A percentile compares a stretch with the other conserved stretches of the same genome.
Conservation (phyloP, 352 stramenopile species). For the Plasmopara viticola region DNA sequence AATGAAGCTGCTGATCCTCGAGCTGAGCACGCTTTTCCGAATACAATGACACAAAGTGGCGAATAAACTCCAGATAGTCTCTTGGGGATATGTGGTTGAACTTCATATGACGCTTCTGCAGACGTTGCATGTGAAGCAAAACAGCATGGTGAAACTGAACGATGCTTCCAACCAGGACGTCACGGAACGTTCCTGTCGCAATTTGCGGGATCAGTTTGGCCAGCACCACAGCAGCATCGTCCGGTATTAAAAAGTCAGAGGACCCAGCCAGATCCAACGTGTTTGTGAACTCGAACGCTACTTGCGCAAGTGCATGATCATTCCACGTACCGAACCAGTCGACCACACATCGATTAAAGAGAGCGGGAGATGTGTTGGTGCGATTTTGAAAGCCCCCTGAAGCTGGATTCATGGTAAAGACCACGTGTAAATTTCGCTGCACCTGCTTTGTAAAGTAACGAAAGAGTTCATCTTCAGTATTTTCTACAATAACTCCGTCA, state of each 20-base stretch:
- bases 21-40: slow-evolving; percentile 89
- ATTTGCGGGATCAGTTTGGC: slow-evolving; percentile 62
- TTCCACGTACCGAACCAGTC: slow-evolving; percentile 99
- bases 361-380: slow-evolving; percentile 97
- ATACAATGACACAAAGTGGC: slow-evolving; percentile 86
- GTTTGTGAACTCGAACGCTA: slow-evolving; percentile 96
- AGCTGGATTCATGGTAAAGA: slow-evolving; percentile 99
- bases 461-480: slow-evolving; percentile 94
- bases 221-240: slow-evolving; percentile 45
- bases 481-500: slow-evolving; percentile 84
- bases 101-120: slow-evolving; percentile 84
- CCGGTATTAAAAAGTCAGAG: slow-evolving; percentile 52
- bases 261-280: slow-evolving; percentile 91
- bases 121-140: slow-evolving; percentile 74
- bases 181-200: slow-evolving; percentile 60
- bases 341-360: slow-evolving; percentile 99
- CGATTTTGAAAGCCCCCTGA: slow-evolving; percentile 94
- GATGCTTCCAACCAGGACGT: slow-evolving; percentile 76
- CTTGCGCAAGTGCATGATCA: slow-evolving; percentile 95
- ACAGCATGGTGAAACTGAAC: slow-evolving; percentile 86
- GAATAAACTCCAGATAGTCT: slow-evolving; percentile 91
- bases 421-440: slow-evolving; percentile 98
- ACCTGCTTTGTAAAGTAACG: slow-evolving; percentile 97
- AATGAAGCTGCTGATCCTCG: slow-evolving; percentile 96
- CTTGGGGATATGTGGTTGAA: slow-evolving; percentile 88